These are phyloP conservation scores for Solanum megistacrolobum DNA, from an alignment of 257 asterid species.

Conservation along the genomic window DNA sequence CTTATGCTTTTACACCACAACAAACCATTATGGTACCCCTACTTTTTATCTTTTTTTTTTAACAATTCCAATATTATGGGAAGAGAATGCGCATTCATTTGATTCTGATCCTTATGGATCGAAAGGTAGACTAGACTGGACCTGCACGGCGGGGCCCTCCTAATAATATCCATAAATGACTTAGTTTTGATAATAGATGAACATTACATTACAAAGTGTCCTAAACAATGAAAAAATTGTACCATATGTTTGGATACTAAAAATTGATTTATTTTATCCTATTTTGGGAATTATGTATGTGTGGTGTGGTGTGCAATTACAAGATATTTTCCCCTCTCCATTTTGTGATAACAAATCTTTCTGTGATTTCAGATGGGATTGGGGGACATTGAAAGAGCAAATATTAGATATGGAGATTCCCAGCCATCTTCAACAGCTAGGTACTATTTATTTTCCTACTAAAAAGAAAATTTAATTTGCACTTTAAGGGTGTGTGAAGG, in stretches of 20 bases:
- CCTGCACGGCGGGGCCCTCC: too few relatives aligned
- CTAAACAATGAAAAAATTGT: neutral
- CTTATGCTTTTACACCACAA: constrained; percentile 37
- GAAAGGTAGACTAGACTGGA: too few relatives aligned
- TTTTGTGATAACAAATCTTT: neutral
- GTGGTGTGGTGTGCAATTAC: neutral
- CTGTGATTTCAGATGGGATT: constrained; percentile 43
- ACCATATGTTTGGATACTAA: neutral
- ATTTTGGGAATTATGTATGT: neutral
- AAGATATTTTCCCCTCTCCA: neutral
- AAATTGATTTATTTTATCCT: neutral
- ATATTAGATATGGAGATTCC: constrained; percentile 49
- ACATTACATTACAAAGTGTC: neutral
- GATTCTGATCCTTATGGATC: neutral
- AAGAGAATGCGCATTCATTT: neutral
- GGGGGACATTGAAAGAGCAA: constrained; percentile 45
- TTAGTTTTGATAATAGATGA: too few relatives aligned
- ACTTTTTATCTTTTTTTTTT: neutral
- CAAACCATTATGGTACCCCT: constrained; percentile 33
- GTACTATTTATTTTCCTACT: constrained; percentile 9
- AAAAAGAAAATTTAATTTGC: neutral
- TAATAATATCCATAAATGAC: too few relatives aligned
- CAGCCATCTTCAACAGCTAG: constrained; percentile 35
- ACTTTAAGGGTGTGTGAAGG: neutral
- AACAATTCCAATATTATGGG: neutral